Evolutionary conservation across 352 stramenopile genomes (phyloP).

Genomic region (Globisporangium orthogonon): DNA sequence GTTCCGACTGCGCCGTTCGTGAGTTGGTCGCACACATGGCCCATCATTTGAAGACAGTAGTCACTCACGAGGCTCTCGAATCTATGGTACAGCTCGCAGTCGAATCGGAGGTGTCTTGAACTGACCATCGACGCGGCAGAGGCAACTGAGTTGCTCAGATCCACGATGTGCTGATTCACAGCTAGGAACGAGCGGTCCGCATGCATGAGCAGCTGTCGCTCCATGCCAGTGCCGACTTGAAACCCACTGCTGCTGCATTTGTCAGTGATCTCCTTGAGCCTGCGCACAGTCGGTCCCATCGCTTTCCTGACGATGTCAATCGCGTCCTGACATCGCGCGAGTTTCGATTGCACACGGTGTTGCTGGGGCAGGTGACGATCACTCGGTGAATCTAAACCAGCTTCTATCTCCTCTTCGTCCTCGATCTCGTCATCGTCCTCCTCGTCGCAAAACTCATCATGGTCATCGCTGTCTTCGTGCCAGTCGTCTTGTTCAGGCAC

Average conservation of each 20-base stretch:
- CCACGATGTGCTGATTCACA: slow-evolving; percentile 18
- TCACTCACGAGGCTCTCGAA: slow-evolving; percentile 44
- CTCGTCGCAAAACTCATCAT: background rate
- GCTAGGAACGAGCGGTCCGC: slow-evolving; percentile 22
- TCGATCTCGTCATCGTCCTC: background rate
- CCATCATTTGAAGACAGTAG: slow-evolving; percentile 51
- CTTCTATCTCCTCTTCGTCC: background rate
- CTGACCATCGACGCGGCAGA: background rate
- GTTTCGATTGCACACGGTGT: slow-evolving; percentile 7
- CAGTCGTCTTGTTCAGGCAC: background rate
- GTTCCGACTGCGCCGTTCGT: slow-evolving; percentile 18
- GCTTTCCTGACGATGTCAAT: slow-evolving; percentile 36
- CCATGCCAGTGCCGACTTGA: slow-evolving; percentile 17
- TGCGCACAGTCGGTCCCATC: slow-evolving; percentile 28
- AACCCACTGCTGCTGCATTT: background rate
- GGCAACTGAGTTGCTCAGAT: slow-evolving; percentile 8
- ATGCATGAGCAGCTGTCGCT: slow-evolving; percentile 27
- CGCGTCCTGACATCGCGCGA: slow-evolving; percentile 34
- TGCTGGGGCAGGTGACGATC: slow-evolving; percentile 2
- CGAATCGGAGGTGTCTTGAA: background rate
- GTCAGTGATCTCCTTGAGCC: slow-evolving; percentile 10
- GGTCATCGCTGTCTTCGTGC: background rate
- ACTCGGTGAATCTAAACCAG: background rate
- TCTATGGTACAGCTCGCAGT: slow-evolving; percentile 16
- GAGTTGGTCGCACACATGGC: slow-evolving; percentile 45